Base-by-base conservation (phyloP, 352 stramenopile species). In the Pythium aristosporum region DNA sequence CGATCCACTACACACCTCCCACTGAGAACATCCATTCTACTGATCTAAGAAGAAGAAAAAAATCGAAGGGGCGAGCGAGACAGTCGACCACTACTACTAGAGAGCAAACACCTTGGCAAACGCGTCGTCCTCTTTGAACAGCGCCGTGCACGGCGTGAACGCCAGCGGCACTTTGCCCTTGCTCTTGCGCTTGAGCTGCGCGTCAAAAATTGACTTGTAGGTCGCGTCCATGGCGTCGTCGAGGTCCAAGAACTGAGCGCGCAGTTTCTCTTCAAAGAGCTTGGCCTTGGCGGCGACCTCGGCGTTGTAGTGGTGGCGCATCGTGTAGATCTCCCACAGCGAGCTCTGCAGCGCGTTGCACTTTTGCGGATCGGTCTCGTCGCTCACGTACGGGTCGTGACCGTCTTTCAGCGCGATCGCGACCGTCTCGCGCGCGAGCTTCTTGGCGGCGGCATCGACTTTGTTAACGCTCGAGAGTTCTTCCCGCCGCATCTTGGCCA, bases 251-350 rank as follows among this genome's bases (percentile, higher is more conserved):
- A 95, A 92, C 67, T 90, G 79, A 18, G 79, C 66, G 8, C 84
- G 84, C 61, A 93, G 68, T 62, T 92, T 92, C 71, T 92, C 84
- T 53, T 97, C 93, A 56, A 98, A 92, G 30, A 96, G 89, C 72
- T 89, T 88, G 25, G 95, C 96, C 63, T 98, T 83, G 36, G 86
- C 80, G 11, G 87, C 82, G 15, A 99, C 91, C 15, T 96, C 88
- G 32, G 92, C 91, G 73, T 98, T 97, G 74, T 98, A 98, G 78
- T 99, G 96, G 23, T 90, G 72, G 71, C 93, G 90, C 73, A 99
- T 91, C 16, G 92, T 96, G 54, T 87, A 77, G 32, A 99, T 73
- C 76, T 99, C 96, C 96, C 96, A 99, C 34, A 99, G 71, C 36
- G 89, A 98, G 57, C 87, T 98, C 76, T 98, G 89, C 59, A 99